Evolutionary conservation across 2,329 filamentous ascomycete genomes (phyloP), one percentile per base, ranked within the genome.

Genomic region (Talaromyces sp.): DNA sequence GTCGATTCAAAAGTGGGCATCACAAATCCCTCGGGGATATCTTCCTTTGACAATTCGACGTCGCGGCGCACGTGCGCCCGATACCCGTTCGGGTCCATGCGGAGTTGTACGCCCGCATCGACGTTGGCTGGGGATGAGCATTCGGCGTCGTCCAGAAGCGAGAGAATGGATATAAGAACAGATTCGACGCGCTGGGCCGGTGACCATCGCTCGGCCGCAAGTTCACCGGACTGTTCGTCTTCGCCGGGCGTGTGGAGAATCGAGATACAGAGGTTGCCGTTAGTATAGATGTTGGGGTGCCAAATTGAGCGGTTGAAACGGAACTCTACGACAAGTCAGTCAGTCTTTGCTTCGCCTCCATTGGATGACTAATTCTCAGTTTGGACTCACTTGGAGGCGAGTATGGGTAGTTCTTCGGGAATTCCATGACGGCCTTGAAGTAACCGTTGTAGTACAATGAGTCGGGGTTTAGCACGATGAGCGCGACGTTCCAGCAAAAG

Each of bases 41-140:
- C 91, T 68, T 84, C 81, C 79, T 91, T 91, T 13, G 91, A 93
- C 54, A 81, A 81, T 69, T 90, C 87, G 4, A 95, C 89, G 37
- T 92, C 86, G 50, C 87, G 85, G 68, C 80, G 83, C 1, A 94
- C 92, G 71, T 84, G 85, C 50, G 82, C 79, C 73, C 92, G 88
- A 82, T 96, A 99, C 37, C 82, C 78, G 1, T 83, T 81, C 0
- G 87, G 87, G 37, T 89, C 79, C 70, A 93, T 92, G 66, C 94
- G 89, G 73, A 96, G 89, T 82, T 93, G 86, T 27, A 97, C 90
- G 65, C 92, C 88, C 1, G 95, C 94, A 71, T 98, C 94, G 63
- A 98, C 93, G 75, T 98, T 98, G 68, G 94, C 95, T 0, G 95
- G 92, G 0, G 93, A 97, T 71, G 89, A 92, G 72, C 96, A 92